Evolutionary conservation across 345 rosid species (phyloP), one percentile per base, ranked within the genome.

Genomic region (Triadica sebifera): DNA sequence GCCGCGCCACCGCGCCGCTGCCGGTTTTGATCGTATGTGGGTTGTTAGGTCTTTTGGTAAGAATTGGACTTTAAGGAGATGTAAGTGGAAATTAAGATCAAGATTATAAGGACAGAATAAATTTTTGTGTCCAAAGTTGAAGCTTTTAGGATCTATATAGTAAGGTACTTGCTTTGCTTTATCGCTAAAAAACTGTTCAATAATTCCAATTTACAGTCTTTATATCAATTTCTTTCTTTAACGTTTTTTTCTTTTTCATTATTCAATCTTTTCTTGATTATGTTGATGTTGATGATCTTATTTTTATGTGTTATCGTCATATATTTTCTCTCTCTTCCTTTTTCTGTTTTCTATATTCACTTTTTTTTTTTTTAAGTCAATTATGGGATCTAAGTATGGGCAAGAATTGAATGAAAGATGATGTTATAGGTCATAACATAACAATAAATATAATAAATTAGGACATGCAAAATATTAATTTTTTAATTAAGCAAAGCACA

Each of bases 11-110:
- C 39, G 75, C 73, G 79, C 80, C 74, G 76, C 29, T 78, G 67
- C 61, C 81, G 41, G 80, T 78, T 76, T 20, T 81, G 80, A 71
- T 87, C 49, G 84, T 73, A 37, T 57, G 74, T 68, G 89, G 87
- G 16, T 51, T 89, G 34, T 10, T 86, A 63, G 75, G 72, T 3
- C 65, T 83, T 50, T 50, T 85, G 39, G 55, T 59, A 50, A 59
- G 61, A 22, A 12, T 70, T 10, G 82, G 68, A n/a, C 3, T 79
- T 16, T 74, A 45, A 43, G 49, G 55, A 15, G 37, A 25, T 13
- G 20, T 11, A 74, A 43, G 5, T 50, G 75, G 49, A 38, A 22
- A 11, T 29, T 9, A 25, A 62, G 7, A 39, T 51, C 29, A 50
- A 39, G 63, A 55, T 65, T 77, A 52, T 11, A 65, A 15, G 71